These are phyloP conservation scores for Monosporascus sp. DNA, from an alignment of 2,329 filamentous ascomycete genomes.

Conservation along the genomic window DNA sequence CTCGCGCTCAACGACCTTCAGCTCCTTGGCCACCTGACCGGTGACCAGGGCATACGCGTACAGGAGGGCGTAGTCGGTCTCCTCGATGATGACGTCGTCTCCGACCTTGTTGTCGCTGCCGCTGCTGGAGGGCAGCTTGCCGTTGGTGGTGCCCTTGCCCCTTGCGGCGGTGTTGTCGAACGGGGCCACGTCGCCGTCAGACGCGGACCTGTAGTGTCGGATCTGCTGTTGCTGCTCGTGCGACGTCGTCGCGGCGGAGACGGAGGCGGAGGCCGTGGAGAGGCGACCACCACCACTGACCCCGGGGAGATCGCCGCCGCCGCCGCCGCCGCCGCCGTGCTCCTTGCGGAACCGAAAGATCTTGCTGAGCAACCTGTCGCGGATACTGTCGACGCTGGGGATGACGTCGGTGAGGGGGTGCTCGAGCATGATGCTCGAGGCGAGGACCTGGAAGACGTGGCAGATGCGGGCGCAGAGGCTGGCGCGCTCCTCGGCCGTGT, in stretches of 20 bases:
- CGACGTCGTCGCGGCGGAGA: not conserved
- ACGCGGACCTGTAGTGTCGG: constrained; percentile 12
- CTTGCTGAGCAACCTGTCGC: constrained; percentile 79
- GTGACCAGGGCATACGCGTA: constrained; percentile 82
- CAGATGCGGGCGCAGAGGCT: constrained; percentile 85
- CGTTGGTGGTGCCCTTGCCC: not conserved
- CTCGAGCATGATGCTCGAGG: constrained; percentile 88
- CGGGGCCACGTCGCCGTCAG: constrained; percentile 11
- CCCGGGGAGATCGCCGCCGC: constrained; percentile 37
- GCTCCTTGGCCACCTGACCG: constrained; percentile 60
- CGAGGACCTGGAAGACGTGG: constrained; percentile 80
- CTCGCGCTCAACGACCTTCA: constrained; percentile 55
- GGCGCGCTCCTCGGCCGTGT: constrained; percentile 72
- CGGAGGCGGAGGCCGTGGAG: too few species aligned
- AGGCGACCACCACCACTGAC: not conserved
- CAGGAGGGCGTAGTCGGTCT: constrained; percentile 82
- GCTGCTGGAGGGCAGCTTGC: not conserved
- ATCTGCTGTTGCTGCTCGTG: constrained; percentile 17
- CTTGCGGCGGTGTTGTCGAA: not conserved
- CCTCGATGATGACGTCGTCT: constrained; percentile 45
- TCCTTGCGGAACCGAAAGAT: constrained; percentile 82
- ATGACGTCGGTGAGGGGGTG: constrained; percentile 88
- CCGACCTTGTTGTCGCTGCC: not conserved
- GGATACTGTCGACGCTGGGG: constrained; percentile 72
- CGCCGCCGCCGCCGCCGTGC: constrained; percentile 39